These are phyloP conservation scores for Stellera chamaejasme DNA, from an alignment of 345 rosid genomes.

Conservation along the genomic window DNA sequence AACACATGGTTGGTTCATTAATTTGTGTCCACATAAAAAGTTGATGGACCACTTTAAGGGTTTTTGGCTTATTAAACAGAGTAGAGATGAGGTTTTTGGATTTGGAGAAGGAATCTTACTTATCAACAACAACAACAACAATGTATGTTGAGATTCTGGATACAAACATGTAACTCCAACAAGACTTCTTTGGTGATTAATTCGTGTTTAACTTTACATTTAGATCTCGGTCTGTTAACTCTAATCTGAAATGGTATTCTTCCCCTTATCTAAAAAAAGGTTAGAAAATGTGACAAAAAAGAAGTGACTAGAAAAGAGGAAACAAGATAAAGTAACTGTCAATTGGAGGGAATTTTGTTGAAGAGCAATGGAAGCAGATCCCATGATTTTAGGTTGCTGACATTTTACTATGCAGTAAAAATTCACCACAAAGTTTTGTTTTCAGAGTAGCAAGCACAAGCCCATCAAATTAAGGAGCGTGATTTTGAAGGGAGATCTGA, in stretches of 20 bases:
- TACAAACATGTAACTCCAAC: slow-evolving; percentile 14
- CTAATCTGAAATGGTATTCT: background rate
- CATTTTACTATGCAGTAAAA: slow-evolving; percentile 11
- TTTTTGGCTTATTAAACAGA: slow-evolving; percentile 17
- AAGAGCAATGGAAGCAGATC: background rate
- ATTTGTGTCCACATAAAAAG: slow-evolving; percentile 25
- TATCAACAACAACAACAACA: background rate
- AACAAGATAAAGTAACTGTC: slow-evolving; percentile 7
- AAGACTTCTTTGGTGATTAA: slow-evolving; percentile 6
- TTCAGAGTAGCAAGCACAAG: background rate
- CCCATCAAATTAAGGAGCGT: background rate
- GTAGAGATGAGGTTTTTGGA: slow-evolving; percentile 4
- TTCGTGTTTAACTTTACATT: background rate
- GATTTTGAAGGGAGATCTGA: slow-evolving; percentile 7
- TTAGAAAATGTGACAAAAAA: background rate
- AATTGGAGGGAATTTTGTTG: background rate
- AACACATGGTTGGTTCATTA: slow-evolving; percentile 23
- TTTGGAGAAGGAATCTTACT: slow-evolving; percentile 13
- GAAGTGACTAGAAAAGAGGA: slow-evolving; percentile 15
- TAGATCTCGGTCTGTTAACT: too few relatives aligned
- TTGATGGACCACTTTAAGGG: slow-evolving; percentile 37
- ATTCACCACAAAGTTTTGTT: background rate
- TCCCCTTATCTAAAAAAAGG: slow-evolving; percentile 1
- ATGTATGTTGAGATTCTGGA: slow-evolving; percentile 15
- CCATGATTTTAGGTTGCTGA: background rate